Base-by-base conservation (phyloP, 768 basidiomycete species). In the Leccinum boreale region DNA sequence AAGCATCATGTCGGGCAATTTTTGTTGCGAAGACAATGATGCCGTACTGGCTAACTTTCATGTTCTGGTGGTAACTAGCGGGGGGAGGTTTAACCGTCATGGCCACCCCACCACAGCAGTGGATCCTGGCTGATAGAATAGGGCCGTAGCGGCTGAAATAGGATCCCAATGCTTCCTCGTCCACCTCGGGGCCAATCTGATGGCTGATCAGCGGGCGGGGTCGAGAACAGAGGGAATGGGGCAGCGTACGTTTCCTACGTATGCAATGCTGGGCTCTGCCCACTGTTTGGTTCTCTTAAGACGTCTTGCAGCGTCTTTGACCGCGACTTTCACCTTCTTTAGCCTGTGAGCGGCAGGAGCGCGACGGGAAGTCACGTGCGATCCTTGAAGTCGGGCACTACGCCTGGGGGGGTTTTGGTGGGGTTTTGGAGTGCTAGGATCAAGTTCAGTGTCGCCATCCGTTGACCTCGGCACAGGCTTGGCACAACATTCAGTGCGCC, bases 231-330 rank as follows among this genome's bases (percentile, higher is more conserved):
- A 45, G n/a, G n/a, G 4, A 33, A 10, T 9, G 36, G 6, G 5
- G 12, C 11, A 14, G 74, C 84, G 59, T 62, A 88, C 87, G 65
- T 88, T 88, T 42, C 87, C 86, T 19, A 86, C 81, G 62, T 76
- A 87, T 23, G 83, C 76, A 57, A 73, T 75, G 31, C 67, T 69
- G 55, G 67, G 68, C 8, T 62, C 67, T 9, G 17, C 49, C 21
- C 58, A 6, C 6, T 54, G 55, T 19, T 59, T 64, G 26, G 57
- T 50, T 19, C 3, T 58, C 33, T 55, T 52, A 10, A 9, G 53
- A 17, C 63, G 68, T 52, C 61, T 67, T 19, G 60, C 60, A 10
- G 68, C 65, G 1, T 60, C 54, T 14, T 61, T 64, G 44, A 55
- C 52, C 12, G 63, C 65, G 12, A 26, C 48, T 35, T 59, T 61